phyloP scores from a whole-genome alignment of 2,329 filamentous ascomycete genomes.

The Diaporthe aspalathi region DNA sequence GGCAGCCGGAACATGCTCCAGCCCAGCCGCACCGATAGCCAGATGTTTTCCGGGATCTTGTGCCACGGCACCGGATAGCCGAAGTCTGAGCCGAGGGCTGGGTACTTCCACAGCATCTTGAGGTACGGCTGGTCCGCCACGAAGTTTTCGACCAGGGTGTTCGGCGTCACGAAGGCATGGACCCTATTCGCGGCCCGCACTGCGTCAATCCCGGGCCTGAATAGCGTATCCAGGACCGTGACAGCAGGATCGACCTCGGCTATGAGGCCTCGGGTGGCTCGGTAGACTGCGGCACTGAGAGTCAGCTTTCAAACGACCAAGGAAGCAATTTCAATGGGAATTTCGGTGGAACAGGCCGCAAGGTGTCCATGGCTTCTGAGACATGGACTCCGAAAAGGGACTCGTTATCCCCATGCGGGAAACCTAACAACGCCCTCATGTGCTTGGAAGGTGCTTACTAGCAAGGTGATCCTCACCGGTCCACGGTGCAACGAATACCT shows the following conservation, averaged over 20 bases:
- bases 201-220: slow-evolving; percentile 41
- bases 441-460: too few species aligned
- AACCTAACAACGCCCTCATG: too few species aligned
- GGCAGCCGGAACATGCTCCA: slow-evolving; percentile 33
- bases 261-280: slow-evolving; percentile 31
- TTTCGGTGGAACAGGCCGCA: too few species aligned
- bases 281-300: too few species aligned
- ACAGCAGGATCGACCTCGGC: slow-evolving; percentile 41
- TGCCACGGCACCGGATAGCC: slow-evolving; percentile 42
- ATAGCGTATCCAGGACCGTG: slow-evolving; percentile 40
- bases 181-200: slow-evolving; percentile 31
- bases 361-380: too few species aligned
- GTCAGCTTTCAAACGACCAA: too few species aligned
- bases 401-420: too few species aligned
- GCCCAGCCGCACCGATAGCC: slow-evolving; percentile 31
- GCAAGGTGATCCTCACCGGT: slow-evolving; percentile 23
- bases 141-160: slow-evolving; percentile 36
- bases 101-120: slow-evolving; percentile 43
- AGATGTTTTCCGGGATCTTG: slow-evolving; percentile 41
- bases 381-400: too few species aligned
- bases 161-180: slow-evolving; percentile 39
- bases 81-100: slow-evolving; percentile 41
- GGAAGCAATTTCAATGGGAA: too few species aligned
- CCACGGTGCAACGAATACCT: slow-evolving; percentile 21
- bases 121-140: slow-evolving; percentile 36